Conservation (phyloP, 2,329 filamentous ascomycete genomes). For the Neonectria ditissima region DNA sequence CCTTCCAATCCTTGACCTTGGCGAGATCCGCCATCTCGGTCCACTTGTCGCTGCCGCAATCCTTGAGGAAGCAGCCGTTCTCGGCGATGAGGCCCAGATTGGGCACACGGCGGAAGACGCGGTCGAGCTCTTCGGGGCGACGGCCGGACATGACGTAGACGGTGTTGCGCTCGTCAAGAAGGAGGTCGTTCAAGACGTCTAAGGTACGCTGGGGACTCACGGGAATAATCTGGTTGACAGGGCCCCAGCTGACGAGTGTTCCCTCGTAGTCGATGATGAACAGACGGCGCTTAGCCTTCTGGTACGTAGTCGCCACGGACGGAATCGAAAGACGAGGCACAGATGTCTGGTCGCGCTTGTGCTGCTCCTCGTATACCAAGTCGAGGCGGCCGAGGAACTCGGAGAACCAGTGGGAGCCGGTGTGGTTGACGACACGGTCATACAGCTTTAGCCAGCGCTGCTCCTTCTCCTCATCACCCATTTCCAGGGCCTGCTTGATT, state of each 20-base stretch:
- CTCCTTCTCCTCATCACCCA: constrained; percentile 79
- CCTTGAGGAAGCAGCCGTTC: constrained; percentile 90
- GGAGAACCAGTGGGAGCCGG: constrained; percentile 87
- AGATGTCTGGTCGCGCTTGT: constrained; percentile 84
- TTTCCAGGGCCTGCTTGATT: constrained; percentile 85
- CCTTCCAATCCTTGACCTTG: constrained; percentile 82
- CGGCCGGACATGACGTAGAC: constrained; percentile 96
- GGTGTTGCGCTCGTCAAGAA: constrained; percentile 82
- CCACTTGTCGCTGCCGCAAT: constrained; percentile 78
- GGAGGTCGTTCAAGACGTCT: constrained; percentile 83
- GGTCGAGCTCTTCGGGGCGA: constrained; percentile 87
- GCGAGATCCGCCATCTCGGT: constrained; percentile 79
- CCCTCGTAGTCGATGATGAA: constrained; percentile 96
- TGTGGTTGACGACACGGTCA: constrained; percentile 80
- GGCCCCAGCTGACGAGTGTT: constrained; percentile 88
- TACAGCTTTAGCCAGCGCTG: constrained; percentile 80
- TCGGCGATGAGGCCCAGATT: constrained; percentile 92
- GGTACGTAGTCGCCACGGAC: constrained; percentile 74
- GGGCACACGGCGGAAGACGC: constrained; percentile 84
- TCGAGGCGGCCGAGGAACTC: constrained; percentile 78
- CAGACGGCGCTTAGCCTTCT: constrained; percentile 73
- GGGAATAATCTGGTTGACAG: constrained; percentile 84
- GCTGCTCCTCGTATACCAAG: constrained; percentile 84
- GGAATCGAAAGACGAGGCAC: constrained; percentile 85
- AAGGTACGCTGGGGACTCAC: constrained; percentile 87